Conservation (phyloP, 805 yeast genomes). For the Schwanniomyces pseudopolymorphus region DNA sequence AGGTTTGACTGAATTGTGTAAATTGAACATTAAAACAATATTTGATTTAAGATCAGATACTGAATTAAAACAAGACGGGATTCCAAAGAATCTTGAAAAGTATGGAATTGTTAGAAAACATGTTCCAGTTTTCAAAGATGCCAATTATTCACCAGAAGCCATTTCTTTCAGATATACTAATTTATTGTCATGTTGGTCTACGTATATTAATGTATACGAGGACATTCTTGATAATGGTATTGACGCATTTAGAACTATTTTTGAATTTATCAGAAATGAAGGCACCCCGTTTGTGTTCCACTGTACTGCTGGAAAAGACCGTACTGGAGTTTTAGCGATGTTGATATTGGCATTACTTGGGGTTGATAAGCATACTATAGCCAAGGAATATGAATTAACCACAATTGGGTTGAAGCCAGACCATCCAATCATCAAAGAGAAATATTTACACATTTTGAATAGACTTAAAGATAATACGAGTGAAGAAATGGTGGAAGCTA, state of each 20-base stretch:
- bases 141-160: slow-evolving; percentile 64
- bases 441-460: slow-evolving; percentile 31
- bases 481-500: slow-evolving; percentile 20
- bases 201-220: slow-evolving; percentile 62
- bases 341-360: slow-evolving; percentile 61
- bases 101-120: slow-evolving; percentile 50
- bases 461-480: slow-evolving; percentile 25
- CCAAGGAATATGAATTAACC: slow-evolving; percentile 78
- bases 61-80: slow-evolving; percentile 52
- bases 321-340: slow-evolving; percentile 78
- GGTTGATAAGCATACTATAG: slow-evolving; percentile 62
- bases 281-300: slow-evolving; percentile 55
- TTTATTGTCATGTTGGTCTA: slow-evolving; percentile 57
- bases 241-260: slow-evolving; percentile 47
- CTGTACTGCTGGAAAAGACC: slow-evolving; percentile 86
- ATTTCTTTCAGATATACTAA: slow-evolving; percentile 55
- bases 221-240: slow-evolving; percentile 54
- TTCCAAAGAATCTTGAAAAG: slow-evolving; percentile 31
- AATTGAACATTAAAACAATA: slow-evolving; percentile 50
- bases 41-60: slow-evolving; percentile 68
- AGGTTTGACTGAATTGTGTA: slow-evolving; percentile 45
- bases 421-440: slow-evolving; percentile 34
- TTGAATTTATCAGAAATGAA: slow-evolving; percentile 55
- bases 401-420: slow-evolving; percentile 60
- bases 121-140: slow-evolving; percentile 54